A percentile compares a stretch with the other conserved stretches of the same genome.
phyloP scores from a whole-genome alignment of 2,329 filamentous ascomycete genomes.

The Emericellopsis atlantica region DNA sequence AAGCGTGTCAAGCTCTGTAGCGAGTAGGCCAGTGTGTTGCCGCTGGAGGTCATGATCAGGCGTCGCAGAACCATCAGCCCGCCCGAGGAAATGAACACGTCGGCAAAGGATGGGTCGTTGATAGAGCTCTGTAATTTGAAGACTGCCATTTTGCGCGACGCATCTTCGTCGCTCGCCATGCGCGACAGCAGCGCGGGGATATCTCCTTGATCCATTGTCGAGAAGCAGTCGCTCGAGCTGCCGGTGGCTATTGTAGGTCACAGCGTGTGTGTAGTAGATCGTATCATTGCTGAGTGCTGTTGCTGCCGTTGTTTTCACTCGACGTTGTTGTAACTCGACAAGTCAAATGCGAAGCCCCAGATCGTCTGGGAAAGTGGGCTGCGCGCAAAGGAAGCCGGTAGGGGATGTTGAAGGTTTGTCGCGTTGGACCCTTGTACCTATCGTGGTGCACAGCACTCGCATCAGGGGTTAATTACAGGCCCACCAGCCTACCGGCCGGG shows the following conservation, averaged over 20 bases:
- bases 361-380: neutral
- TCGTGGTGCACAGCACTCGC: too few species aligned
- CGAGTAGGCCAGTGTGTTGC: constrained; percentile 92
- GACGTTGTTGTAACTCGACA: too few species aligned
- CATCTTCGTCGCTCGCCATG: constrained; percentile 65
- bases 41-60: constrained; percentile 71
- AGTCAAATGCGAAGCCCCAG: neutral
- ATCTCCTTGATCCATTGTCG: constrained; percentile 50
- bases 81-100: constrained; percentile 85
- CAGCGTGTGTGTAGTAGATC: too few species aligned
- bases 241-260: too few species aligned
- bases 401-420: too few species aligned
- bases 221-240: constrained; percentile 4
- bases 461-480: too few species aligned
- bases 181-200: constrained; percentile 53
- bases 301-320: neutral
- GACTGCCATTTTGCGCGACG: constrained; percentile 92
- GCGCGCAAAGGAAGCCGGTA: too few species aligned
- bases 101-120: constrained; percentile 90
- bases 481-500: too few species aligned
- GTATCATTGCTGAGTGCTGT: neutral
- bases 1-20: constrained; percentile 78
- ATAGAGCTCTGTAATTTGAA: constrained; percentile 96
- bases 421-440: too few species aligned
- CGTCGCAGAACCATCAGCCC: constrained; percentile 72